A percentile compares a stretch with the other conserved stretches of the same genome.
phyloP scores from a whole-genome alignment of 2,329 filamentous ascomycete species.

The Thielaviopsis cerberus region DNA sequence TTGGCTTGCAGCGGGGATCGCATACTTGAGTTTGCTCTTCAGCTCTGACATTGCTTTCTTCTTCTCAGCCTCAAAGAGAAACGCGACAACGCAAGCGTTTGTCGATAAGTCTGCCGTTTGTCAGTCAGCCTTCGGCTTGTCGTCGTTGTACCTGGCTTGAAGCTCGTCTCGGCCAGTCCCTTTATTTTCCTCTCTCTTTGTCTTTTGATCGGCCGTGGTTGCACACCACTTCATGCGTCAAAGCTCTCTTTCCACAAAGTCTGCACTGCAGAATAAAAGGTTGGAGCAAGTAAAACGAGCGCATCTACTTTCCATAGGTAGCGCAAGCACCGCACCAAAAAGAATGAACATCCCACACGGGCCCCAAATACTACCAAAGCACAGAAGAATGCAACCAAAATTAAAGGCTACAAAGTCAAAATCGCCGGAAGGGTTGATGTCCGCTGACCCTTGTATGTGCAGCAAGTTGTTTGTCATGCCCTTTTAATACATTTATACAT shows the following conservation, averaged over 20 bases:
- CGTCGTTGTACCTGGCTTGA: too few species aligned
- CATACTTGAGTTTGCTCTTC: too few species aligned
- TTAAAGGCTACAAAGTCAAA: not conserved
- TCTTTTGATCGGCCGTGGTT: not conserved
- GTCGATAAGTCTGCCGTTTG: too few species aligned
- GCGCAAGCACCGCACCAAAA: not conserved
- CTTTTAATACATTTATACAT: not conserved
- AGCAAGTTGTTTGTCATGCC: not conserved
- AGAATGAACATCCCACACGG: not conserved
- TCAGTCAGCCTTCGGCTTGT: too few species aligned
- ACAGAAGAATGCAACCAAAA: not conserved
- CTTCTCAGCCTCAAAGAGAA: too few species aligned
- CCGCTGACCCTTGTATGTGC: not conserved
- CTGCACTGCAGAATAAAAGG: too few species aligned
- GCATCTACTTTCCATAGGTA: too few species aligned
- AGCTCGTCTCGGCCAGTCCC: not conserved
- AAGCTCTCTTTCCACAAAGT: not conserved
- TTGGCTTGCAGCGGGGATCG: not conserved
- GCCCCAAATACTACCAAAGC: not conserved
- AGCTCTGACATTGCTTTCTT: too few species aligned
- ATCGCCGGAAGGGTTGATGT: not conserved
- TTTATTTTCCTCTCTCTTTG: not conserved
- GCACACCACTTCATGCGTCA: not conserved
- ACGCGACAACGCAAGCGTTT: too few species aligned
- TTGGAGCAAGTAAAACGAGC: too few species aligned